phyloP scores from a whole-genome alignment of 306 rosid genomes.

The Crataegus laevigata region DNA sequence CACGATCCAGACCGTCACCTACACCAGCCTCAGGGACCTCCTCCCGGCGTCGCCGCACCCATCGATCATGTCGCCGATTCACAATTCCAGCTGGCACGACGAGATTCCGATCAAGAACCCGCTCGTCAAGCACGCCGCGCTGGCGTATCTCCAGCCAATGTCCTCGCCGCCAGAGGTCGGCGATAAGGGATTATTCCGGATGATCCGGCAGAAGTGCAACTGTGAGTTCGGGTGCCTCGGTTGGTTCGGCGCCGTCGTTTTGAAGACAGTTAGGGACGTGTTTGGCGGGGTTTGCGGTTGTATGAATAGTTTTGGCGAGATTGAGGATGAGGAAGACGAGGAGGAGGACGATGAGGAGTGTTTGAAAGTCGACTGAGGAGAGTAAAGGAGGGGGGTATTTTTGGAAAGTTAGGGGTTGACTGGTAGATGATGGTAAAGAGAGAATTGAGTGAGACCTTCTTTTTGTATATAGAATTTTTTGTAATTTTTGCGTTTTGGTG shows the following conservation, averaged over 20 bases:
- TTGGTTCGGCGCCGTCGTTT: conserved; percentile 26
- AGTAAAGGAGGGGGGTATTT: neutral
- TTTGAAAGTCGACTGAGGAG: conserved; percentile 17
- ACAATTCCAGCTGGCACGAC: conserved; percentile 35
- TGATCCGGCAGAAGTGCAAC: conserved; percentile 19
- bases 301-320: neutral
- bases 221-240: conserved; percentile 31
- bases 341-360: neutral
- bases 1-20: conserved; percentile 13
- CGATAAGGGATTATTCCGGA: neutral
- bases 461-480: conserved; percentile 4
- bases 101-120: conserved; percentile 58
- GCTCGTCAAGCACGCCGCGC: conserved; percentile 62
- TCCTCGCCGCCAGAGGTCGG: conserved; percentile 14
- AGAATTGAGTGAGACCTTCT: neutral
- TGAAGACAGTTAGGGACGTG: neutral
- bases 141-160: conserved; percentile 62
- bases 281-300: neutral
- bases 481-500: neutral
- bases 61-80: conserved; percentile 8
- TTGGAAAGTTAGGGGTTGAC: conserved; percentile 27
- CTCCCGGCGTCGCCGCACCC: conserved; percentile 21
- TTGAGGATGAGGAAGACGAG: neutral
- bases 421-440: conserved; percentile 5
- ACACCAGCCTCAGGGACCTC: conserved; percentile 57